A percentile compares a stretch with the other conserved stretches of the same genome.
Conservation (phyloP, 208 protist species). For the Leishmania tarentolae region DNA sequence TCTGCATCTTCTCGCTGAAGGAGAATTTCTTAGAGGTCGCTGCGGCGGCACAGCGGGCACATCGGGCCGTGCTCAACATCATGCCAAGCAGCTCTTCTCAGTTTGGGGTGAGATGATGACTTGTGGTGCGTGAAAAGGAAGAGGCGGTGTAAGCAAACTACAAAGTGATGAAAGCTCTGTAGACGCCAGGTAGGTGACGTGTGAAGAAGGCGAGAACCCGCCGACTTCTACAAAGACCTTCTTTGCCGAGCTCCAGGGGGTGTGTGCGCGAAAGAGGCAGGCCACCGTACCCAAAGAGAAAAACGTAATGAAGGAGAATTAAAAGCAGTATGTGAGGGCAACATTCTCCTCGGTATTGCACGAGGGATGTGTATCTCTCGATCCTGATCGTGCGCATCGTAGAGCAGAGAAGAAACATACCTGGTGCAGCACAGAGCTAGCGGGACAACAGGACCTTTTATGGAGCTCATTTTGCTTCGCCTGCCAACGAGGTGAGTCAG, state of each 20-base stretch:
- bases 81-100: not conserved
- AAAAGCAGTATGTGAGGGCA: too few species aligned
- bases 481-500: not conserved
- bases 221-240: not conserved
- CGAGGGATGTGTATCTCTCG: not conserved
- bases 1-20: slow-evolving; percentile 33
- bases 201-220: not conserved
- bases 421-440: not conserved
- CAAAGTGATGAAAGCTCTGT: not conserved
- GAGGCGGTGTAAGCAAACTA: not conserved
- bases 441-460: not conserved
- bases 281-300: not conserved
- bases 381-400: not conserved
- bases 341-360: not conserved
- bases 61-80: slow-evolving; percentile 17
- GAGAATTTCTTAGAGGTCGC: slow-evolving; percentile 23
- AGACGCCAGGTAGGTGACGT: not conserved
- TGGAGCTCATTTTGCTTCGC: not conserved
- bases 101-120: not conserved
- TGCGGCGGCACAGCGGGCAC: slow-evolving; percentile 15
- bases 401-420: not conserved
- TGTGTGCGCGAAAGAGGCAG: not conserved
- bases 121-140: not conserved
- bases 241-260: not conserved
- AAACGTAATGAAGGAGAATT: not conserved